Percentiles rank a stretch among this genome's conserved stretches.
These are phyloP conservation scores for Tylopilus sp. DNA, from an alignment of 768 basidiomycete genomes.

Conservation along the genomic window DNA sequence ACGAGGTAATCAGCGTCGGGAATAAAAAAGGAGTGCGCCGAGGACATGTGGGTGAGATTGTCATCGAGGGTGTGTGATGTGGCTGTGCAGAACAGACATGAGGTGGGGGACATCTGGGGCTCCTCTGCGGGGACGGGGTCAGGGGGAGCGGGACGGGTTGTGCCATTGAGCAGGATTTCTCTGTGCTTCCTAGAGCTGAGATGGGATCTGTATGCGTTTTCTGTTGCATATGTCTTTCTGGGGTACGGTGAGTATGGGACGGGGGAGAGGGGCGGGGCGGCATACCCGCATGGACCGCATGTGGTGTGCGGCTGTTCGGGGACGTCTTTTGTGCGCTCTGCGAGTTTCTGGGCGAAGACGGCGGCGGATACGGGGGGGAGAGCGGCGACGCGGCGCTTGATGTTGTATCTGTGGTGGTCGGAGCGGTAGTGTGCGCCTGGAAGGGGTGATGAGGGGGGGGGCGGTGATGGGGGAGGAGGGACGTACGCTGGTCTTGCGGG, in stretches of 20 bases:
- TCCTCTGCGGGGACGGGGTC: not conserved
- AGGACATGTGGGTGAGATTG: constrained; percentile 86
- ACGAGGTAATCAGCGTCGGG: constrained; percentile 90
- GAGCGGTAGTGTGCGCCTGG: constrained; percentile 85
- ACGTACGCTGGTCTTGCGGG: constrained; percentile 79
- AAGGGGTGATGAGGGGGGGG: constrained; percentile 1
- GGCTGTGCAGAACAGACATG: constrained; percentile 85
- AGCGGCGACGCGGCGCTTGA: constrained; percentile 91
- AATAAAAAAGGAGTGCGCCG: constrained; percentile 88
- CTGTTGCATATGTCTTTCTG: constrained; percentile 87
- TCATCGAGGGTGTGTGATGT: constrained; percentile 50
- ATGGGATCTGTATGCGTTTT: constrained; percentile 88
- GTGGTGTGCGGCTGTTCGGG: constrained; percentile 54
- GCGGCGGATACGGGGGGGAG: constrained; percentile 78
- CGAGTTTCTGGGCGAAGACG: constrained; percentile 84
- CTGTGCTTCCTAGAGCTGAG: constrained; percentile 86
- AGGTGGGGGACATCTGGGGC: constrained; percentile 28
- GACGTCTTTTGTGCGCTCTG: constrained; percentile 69
- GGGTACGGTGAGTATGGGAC: not conserved
- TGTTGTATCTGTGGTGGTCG: constrained; percentile 97
- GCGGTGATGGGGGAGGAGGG: not conserved
- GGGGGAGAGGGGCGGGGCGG: constrained; percentile 22
- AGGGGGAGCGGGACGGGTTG: constrained; percentile 6
- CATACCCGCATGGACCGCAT: constrained; percentile 86
- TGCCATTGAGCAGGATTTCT: constrained; percentile 62